phyloP scores from a whole-genome alignment of 495 filamentous ascomycete species.

The Podospora didyma region DNA sequence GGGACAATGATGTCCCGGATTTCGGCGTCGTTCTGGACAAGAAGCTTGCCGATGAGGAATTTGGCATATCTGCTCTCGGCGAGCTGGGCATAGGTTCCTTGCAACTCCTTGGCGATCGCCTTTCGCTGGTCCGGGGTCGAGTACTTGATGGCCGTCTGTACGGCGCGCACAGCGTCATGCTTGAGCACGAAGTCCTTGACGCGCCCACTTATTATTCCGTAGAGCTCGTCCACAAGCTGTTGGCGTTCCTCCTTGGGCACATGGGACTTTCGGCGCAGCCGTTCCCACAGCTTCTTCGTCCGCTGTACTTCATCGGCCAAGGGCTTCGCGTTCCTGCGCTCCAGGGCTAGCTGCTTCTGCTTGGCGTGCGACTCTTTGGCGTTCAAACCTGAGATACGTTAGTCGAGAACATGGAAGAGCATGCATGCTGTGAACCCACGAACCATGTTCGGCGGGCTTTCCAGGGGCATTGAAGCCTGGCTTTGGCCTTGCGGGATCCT shows the following conservation, averaged over 20 bases:
- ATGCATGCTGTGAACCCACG: background rate
- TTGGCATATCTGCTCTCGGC: constrained; percentile 95
- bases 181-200: constrained; percentile 97
- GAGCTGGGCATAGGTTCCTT: constrained; percentile 76
- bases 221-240: constrained; percentile 80
- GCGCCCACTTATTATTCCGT: constrained; percentile 80
- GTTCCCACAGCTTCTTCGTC: constrained; percentile 96
- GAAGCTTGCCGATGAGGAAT: constrained; percentile 90
- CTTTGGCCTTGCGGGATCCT: constrained; percentile 7
- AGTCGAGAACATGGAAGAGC: background rate
- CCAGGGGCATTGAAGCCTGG: constrained; percentile 17
- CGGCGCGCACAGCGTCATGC: constrained; percentile 90
- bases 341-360: constrained; percentile 81
- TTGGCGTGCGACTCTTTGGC: constrained; percentile 88
- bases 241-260: constrained; percentile 82
- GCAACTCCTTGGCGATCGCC: constrained; percentile 81
- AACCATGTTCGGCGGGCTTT: constrained; percentile 31
- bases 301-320: constrained; percentile 83
- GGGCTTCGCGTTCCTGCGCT: constrained; percentile 89
- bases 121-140: constrained; percentile 76
- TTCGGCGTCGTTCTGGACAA: constrained; percentile 81
- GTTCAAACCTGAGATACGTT: constrained; percentile 15
- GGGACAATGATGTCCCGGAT: constrained; percentile 82
- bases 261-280: constrained; percentile 84
- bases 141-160: constrained; percentile 97